Evolutionary conservation across 352 stramenopile genomes (phyloP).

Genomic region (Globisporangium takayamanum): DNA sequence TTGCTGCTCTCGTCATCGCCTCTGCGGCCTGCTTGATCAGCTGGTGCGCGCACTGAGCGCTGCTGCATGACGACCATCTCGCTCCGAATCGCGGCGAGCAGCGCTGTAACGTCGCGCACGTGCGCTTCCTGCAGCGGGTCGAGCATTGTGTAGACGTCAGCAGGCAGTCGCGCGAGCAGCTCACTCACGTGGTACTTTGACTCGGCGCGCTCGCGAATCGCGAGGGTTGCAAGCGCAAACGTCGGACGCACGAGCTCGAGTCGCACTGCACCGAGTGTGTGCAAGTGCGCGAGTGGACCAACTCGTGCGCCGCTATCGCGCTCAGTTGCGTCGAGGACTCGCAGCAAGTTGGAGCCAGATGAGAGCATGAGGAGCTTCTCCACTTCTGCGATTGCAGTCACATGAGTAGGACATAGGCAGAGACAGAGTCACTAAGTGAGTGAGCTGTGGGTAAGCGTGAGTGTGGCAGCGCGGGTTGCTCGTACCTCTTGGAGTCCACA

Average conservation of each 20-base stretch:
- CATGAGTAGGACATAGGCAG: no score
- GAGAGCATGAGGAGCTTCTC: constrained; percentile 39
- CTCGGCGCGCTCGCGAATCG: constrained; percentile 15
- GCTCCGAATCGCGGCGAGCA: constrained; percentile 26
- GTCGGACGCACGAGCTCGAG: constrained; percentile 25
- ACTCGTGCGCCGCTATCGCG: not conserved
- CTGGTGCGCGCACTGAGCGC: not conserved
- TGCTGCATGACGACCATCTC: constrained; percentile 25
- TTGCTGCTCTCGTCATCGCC: not conserved
- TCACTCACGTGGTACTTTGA: constrained; percentile 24
- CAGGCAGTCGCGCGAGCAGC: constrained; percentile 23
- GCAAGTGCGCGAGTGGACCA: not conserved
- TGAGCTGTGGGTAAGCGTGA: not conserved
- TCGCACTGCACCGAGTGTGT: constrained; percentile 1
- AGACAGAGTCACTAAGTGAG: no score
- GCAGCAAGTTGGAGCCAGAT: constrained; percentile 26
- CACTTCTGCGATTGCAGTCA: not conserved
- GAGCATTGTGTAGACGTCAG: constrained; percentile 37
- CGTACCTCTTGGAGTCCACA: not conserved
- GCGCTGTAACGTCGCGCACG: constrained; percentile 16
- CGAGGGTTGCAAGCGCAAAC: constrained; percentile 26
- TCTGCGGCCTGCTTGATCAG: not conserved
- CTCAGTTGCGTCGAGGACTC: constrained; percentile 11
- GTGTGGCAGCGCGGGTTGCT: not conserved
- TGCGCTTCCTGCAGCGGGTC: constrained; percentile 29